These are phyloP conservation scores for Candida peoriensis DNA, from an alignment of 805 yeast genomes.

Conservation along the genomic window DNA sequence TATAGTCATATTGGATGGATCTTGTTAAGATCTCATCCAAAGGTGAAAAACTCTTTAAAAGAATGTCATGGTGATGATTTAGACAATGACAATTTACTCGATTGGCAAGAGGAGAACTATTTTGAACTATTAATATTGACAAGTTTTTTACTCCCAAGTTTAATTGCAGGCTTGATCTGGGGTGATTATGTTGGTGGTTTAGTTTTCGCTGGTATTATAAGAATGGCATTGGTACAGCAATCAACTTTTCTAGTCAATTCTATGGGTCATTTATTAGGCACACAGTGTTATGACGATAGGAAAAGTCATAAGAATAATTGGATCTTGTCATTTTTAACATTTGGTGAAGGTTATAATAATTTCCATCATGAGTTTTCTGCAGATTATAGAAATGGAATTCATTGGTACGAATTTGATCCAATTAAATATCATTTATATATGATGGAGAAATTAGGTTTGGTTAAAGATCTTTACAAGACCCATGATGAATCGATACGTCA, in stretches of 20 bases:
- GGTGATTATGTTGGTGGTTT: conserved; percentile 74
- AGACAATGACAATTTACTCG: conserved; percentile 47
- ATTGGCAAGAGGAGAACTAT: conserved; percentile 31
- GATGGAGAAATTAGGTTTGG: conserved; percentile 48
- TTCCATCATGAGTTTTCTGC: conserved; percentile 95
- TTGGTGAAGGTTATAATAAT: conserved; percentile 90
- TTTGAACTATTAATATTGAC: conserved; percentile 42
- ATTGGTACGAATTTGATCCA: conserved; percentile 79
- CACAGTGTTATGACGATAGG: conserved; percentile 68
- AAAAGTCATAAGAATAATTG: conserved; percentile 69
- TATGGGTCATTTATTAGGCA: conserved; percentile 73
- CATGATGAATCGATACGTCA: conserved; percentile 47
- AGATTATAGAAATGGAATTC: conserved; percentile 74
- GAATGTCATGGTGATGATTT: conserved; percentile 51
- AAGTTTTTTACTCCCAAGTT: conserved; percentile 58
- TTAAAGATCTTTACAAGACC: conserved; percentile 50
- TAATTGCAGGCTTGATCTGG: conserved; percentile 63
- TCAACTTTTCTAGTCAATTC: conserved; percentile 75
- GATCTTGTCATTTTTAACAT: conserved; percentile 59
- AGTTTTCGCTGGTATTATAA: conserved; percentile 70
- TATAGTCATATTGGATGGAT: conserved; percentile 92
- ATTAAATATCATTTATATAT: conserved; percentile 64
- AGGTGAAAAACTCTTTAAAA: conserved; percentile 32
- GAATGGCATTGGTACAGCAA: conserved; percentile 73
- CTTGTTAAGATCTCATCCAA: conserved; percentile 60